Conservation (phyloP, 176 grass and related monocot genomes). For the Carex myosuroides region DNA sequence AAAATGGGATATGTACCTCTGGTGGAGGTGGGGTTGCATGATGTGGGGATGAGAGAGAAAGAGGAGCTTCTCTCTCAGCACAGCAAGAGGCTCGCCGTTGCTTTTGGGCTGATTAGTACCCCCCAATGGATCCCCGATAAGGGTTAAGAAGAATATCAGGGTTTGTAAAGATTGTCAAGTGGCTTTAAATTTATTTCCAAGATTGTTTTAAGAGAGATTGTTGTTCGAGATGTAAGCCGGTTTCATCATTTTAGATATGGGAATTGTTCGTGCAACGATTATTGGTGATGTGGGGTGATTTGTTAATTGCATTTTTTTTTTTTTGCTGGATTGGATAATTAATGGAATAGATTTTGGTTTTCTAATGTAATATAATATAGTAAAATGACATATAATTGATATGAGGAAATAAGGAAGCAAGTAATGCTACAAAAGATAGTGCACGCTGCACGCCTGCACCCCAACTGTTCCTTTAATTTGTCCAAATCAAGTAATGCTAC, state of each 20-base stretch:
- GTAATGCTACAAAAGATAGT: too few relatives aligned
- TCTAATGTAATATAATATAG: background rate
- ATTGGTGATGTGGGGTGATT: conserved; percentile 28
- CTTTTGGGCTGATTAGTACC: conserved; percentile 56
- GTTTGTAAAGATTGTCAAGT: conserved; percentile 72
- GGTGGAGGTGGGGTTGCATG: conserved; percentile 62
- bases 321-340: background rate
- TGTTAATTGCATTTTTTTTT: background rate
- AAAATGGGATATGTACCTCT: conserved; percentile 65
- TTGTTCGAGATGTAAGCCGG: conserved; percentile 57
- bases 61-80: conserved; percentile 78
- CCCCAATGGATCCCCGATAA: conserved; percentile 43
- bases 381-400: too few relatives aligned
- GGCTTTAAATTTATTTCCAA: conserved; percentile 57
- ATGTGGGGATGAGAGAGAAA: conserved; percentile 55
- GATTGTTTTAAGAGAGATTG: conserved; percentile 70
- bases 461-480: too few relatives aligned
- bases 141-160: conserved; percentile 75
- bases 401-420: too few relatives aligned
- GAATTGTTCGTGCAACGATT: conserved; percentile 62
- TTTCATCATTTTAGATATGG: conserved; percentile 73
- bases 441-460: too few relatives aligned
- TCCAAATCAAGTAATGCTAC: background rate
- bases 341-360: background rate
- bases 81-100: conserved; percentile 56